These are phyloP conservation scores for Cyberlindnera suaveolens DNA, from an alignment of 805 yeast genomes.

Conservation along the genomic window DNA sequence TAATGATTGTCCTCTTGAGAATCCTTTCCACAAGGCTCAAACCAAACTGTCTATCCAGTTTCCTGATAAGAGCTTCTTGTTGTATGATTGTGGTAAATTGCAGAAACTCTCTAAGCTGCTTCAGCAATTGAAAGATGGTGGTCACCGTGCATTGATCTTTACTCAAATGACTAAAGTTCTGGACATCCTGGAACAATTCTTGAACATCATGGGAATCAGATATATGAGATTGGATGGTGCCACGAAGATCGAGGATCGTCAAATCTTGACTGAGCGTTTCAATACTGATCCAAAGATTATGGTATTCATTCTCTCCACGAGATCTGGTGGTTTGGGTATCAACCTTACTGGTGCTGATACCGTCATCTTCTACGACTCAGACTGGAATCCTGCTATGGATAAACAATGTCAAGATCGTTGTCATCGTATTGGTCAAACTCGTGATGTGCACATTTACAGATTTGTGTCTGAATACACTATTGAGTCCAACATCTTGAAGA, in stretches of 20 bases:
- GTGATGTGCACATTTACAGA: slow-evolving; percentile 96
- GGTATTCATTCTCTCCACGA: slow-evolving; percentile 85
- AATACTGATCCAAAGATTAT: slow-evolving; percentile 82
- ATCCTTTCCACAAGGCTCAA: slow-evolving; percentile 76
- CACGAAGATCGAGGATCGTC: slow-evolving; percentile 95
- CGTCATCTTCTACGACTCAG: slow-evolving; percentile 95
- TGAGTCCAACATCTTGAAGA: slow-evolving; percentile 87
- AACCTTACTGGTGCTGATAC: slow-evolving; percentile 98
- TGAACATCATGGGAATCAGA: slow-evolving; percentile 90
- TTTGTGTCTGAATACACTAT: slow-evolving; percentile 95
- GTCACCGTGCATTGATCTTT: slow-evolving; percentile 91
- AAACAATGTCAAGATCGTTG: slow-evolving; percentile 99
- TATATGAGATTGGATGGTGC: slow-evolving; percentile 97
- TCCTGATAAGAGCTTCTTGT: slow-evolving; percentile 88
- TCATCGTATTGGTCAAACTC: slow-evolving; percentile 96
- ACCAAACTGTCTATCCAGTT: slow-evolving; percentile 87
- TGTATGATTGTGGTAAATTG: slow-evolving; percentile 94
- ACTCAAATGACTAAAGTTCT: slow-evolving; percentile 98
- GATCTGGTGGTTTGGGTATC: slow-evolving; percentile 98
- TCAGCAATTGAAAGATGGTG: slow-evolving; percentile 72
- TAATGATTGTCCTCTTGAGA: slow-evolving; percentile 26
- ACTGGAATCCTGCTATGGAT: slow-evolving; percentile 99
- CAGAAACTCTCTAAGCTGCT: slow-evolving; percentile 76
- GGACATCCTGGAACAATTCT: slow-evolving; percentile 86
- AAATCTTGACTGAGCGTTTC: slow-evolving; percentile 85